Base-by-base conservation (phyloP, 306 rosid species). In the Casuarina equisetifolia region DNA sequence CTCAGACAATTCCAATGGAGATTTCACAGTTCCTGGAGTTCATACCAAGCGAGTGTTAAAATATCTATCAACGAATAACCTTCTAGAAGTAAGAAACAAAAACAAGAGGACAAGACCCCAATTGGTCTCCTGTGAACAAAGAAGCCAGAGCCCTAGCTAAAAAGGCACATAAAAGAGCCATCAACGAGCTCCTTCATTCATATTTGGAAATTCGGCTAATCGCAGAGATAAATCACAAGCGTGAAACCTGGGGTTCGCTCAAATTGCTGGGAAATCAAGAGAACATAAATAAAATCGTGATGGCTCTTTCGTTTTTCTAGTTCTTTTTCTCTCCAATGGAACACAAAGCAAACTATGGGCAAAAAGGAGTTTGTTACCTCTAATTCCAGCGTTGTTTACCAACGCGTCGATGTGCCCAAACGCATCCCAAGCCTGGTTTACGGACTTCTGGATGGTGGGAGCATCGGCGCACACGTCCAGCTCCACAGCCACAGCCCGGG, bases 391-490 rank as follows among this genome's bases (percentile, higher is more conserved):
- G 54, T 86, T 91, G 82, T 93, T 91, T 66, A 93, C 78, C 66
- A 93, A 76, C 35, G 91, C 94, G 45, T 93, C 94, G 15, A 93
- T 76, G 7, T 48, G 86, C 4, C 97, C 97, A 78, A 93, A 93
- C 6, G 92, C 87, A 8, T 88, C 85, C 96, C 97, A 93, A 6
- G 97, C 97, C 79, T 79, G 84, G 79, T 64, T 80, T 16, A 91
- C 90, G 43, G 87, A 85, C 46, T 66, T 64, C 17, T 89, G 85
- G 10, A 93, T 76, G 58, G 79, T 73, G 1, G 82, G 3, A 10
- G 83, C 96, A 20, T 86, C 90, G 20, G 90, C 88, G n/a, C 76
- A 40, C 32, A 91, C 76, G 75, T 93, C 96, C 10, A 92, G 91
- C 78, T 88, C 93, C 74, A 90, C 87, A 6, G 90, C 93, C 19